Conservation (phyloP, 1,139 yeast genomes). For the Yamadazyma buinensis region DNA sequence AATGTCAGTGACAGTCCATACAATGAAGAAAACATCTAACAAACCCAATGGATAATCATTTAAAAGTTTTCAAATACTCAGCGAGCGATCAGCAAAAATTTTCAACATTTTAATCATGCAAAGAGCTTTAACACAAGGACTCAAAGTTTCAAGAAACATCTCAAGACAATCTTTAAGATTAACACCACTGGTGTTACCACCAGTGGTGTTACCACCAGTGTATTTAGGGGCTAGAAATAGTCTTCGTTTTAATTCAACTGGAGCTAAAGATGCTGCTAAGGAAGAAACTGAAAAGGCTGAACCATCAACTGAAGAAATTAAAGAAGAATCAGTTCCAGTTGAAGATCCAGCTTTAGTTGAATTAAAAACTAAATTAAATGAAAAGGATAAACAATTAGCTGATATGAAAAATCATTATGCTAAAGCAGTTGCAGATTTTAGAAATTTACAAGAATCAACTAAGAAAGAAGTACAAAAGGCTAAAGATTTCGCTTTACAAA, state of each 20-base stretch:
- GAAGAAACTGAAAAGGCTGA: neutral
- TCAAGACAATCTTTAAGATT: neutral
- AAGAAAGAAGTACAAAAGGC: constrained; percentile 85
- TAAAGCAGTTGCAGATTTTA: constrained; percentile 87
- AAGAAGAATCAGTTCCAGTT: constrained; percentile 4
- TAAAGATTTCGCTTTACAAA: constrained; percentile 86
- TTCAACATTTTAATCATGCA: neutral
- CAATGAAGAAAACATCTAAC: too few species aligned
- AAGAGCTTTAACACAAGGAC: neutral
- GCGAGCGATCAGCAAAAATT: neutral
- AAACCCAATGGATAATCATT: too few species aligned
- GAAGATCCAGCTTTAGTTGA: constrained; percentile 30
- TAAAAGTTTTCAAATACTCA: too few species aligned
- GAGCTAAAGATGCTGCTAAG: neutral
- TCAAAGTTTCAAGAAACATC: neutral
- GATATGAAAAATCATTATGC: constrained; percentile 80
- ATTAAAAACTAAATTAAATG: constrained; percentile 51
- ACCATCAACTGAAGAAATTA: neutral
- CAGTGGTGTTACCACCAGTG: neutral
- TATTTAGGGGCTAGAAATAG: neutral
- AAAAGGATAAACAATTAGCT: constrained; percentile 77
- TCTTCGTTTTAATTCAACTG: constrained; percentile 11
- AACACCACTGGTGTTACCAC: neutral
- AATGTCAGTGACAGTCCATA: too few species aligned
- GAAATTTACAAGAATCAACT: constrained; percentile 88